A percentile compares a stretch with the other conserved stretches of the same genome.
Conservation (phyloP, 2,329 filamentous ascomycete species). For the Phialophora chinensis region DNA sequence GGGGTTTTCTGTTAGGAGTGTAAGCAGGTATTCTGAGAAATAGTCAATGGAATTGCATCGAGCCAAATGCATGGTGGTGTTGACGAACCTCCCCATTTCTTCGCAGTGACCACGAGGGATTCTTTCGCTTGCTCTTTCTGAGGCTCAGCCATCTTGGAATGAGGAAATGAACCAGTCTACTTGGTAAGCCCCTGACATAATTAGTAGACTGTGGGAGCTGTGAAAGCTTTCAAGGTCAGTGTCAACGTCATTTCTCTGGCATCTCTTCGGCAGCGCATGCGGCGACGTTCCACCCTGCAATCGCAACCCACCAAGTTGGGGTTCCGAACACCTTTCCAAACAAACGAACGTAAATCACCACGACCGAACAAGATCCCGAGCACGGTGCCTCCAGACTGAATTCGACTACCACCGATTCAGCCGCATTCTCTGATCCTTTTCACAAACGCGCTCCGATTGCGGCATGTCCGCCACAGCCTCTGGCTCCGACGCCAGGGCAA, state of each 20-base stretch:
- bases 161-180: background rate
- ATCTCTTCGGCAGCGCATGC: conserved; percentile 9
- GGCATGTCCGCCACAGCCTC: conserved; percentile 52
- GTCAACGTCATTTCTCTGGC: conserved; percentile 20
- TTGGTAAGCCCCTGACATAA: background rate
- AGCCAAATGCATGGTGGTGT: conserved; percentile 3
- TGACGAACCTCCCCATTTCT: conserved; percentile 41
- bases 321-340: conserved; percentile 33
- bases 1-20: conserved; percentile 60
- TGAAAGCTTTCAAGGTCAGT: conserved; percentile 1
- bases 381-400: background rate
- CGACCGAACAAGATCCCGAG: background rate
- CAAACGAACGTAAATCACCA: conserved; percentile 8
- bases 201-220: background rate
- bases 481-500: conserved; percentile 51
- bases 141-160: conserved; percentile 31
- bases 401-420: background rate
- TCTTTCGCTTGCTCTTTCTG: conserved; percentile 34
- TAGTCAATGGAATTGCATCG: conserved; percentile 32
- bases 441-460: conserved; percentile 20
- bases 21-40: conserved; percentile 36
- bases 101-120: conserved; percentile 34
- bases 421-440: background rate
- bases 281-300: conserved; percentile 2
- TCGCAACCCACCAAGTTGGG: conserved; percentile 21